Evolutionary conservation across 2,329 filamentous ascomycete genomes (phyloP).

Genomic region (Fusarium abutilonis): DNA sequence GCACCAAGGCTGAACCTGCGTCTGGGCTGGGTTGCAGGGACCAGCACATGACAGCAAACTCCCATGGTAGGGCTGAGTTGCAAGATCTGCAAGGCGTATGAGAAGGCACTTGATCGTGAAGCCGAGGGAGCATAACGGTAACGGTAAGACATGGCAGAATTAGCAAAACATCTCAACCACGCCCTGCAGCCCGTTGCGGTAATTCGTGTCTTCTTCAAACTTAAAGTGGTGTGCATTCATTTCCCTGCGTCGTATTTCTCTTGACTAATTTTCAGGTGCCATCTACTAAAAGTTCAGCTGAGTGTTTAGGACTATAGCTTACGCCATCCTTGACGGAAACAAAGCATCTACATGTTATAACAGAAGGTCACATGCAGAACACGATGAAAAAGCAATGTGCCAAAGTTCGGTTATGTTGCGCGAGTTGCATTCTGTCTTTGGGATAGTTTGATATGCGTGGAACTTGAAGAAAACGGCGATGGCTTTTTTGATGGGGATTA

Average conservation of each 20-base stretch:
- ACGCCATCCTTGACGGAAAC: slow-evolving; percentile 12
- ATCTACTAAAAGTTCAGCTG: slow-evolving; percentile 23
- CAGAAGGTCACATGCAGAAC: slow-evolving; percentile 1
- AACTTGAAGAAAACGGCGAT: background rate
- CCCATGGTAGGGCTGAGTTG: slow-evolving; percentile 8
- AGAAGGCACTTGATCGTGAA: background rate
- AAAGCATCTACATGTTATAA: background rate
- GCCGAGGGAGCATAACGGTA: background rate
- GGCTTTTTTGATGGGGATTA: background rate
- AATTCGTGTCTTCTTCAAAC: slow-evolving; percentile 29
- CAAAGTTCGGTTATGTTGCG: background rate
- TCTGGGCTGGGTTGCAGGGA: slow-evolving; percentile 14
- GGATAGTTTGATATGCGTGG: slow-evolving; percentile 1
- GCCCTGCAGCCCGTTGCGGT: slow-evolving; percentile 24
- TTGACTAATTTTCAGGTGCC: slow-evolving; percentile 29
- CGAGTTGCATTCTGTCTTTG: slow-evolving; percentile 11
- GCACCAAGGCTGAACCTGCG: background rate
- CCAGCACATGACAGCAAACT: background rate
- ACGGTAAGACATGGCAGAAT: slow-evolving; percentile 23
- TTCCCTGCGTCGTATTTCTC: background rate
- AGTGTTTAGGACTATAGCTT: background rate
- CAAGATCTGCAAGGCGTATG: slow-evolving; percentile 13
- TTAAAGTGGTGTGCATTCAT: slow-evolving; percentile 10
- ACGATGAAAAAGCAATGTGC: background rate
- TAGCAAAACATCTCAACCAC: slow-evolving; percentile 6